A percentile compares a stretch with the other conserved stretches of the same genome.
phyloP scores from a whole-genome alignment of 305 asterid genomes.

The Solanum hybrid region DNA sequence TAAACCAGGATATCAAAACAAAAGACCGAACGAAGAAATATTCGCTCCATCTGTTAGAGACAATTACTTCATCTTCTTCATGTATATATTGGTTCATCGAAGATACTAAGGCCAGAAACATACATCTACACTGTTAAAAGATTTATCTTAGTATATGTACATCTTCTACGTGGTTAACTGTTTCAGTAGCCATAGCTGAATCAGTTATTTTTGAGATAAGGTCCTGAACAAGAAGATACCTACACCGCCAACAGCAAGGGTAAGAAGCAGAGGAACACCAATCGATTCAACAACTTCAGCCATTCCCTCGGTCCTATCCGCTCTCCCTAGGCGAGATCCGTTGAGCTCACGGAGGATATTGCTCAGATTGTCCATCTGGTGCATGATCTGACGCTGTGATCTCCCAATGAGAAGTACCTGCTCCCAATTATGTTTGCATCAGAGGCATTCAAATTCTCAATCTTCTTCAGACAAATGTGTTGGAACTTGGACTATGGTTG shows the following conservation, averaged over 20 bases:
- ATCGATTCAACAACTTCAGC: constrained; percentile 30
- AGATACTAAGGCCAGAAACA: not conserved
- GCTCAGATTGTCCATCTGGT: constrained; percentile 62
- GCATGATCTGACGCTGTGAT: constrained; percentile 63
- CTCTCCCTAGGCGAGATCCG: constrained; percentile 35
- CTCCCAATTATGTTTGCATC: not conserved
- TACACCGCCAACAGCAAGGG: constrained; percentile 62
- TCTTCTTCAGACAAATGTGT: not conserved
- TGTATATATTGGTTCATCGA: not conserved
- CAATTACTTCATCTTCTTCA: not conserved
- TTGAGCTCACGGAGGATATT: constrained; percentile 40
- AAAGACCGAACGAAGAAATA: not conserved
- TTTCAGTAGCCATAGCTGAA: not conserved
- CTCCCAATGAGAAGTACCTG: constrained; percentile 54
- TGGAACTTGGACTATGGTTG: not conserved
- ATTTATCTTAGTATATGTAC: not conserved
- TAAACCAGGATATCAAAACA: not conserved
- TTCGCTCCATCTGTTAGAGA: not conserved
- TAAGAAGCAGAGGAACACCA: constrained; percentile 40
- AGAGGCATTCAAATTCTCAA: not conserved
- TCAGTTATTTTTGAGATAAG: constrained; percentile 20
- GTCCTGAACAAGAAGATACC: constrained; percentile 55
- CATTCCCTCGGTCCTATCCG: constrained; percentile 6
- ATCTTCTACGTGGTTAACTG: not conserved
- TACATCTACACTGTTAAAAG: not conserved